Conservation (phyloP, 2,329 filamentous ascomycete species). For the Lachnellula subtilissima region DNA sequence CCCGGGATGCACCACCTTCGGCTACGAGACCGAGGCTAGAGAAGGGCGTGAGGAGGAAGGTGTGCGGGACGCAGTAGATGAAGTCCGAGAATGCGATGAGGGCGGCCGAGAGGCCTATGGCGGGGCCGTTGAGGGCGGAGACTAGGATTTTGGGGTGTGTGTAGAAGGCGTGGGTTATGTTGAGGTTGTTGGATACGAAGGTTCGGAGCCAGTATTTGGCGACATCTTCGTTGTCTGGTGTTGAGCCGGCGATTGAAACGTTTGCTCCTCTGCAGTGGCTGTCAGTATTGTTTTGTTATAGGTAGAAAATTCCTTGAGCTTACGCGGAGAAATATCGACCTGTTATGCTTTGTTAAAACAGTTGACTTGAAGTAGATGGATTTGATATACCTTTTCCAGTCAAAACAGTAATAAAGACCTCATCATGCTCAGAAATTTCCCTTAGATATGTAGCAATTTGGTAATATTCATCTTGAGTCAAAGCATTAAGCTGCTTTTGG, state of each 20-base stretch:
- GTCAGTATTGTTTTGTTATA: slow-evolving; percentile 6
- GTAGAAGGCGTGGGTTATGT: slow-evolving; percentile 86
- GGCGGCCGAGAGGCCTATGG: slow-evolving; percentile 81
- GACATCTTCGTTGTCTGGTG: slow-evolving; percentile 36
- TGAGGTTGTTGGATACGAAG: slow-evolving; percentile 83
- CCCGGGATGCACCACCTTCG: slow-evolving; percentile 76
- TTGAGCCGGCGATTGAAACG: slow-evolving; percentile 52
- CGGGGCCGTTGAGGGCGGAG: slow-evolving; percentile 86
- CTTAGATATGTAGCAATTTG: slow-evolving; percentile 67
- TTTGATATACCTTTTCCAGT: slow-evolving; percentile 63
- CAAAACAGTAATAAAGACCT: slow-evolving; percentile 79
- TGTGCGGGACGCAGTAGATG: slow-evolving; percentile 75
- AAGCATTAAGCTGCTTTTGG: slow-evolving; percentile 80
- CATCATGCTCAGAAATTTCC: slow-evolving; percentile 71
- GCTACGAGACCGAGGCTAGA: slow-evolving; percentile 83
- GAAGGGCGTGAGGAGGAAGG: slow-evolving; percentile 89
- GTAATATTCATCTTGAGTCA: slow-evolving; percentile 70
- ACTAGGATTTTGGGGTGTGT: slow-evolving; percentile 91
- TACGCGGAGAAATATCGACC: slow-evolving; percentile 81
- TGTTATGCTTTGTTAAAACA: slow-evolving; percentile 8
- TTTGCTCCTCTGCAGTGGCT: slow-evolving; percentile 64
- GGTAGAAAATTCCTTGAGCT: slow-evolving; percentile 26
- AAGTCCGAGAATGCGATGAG: slow-evolving; percentile 83
- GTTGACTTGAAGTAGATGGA: slow-evolving; percentile 35
- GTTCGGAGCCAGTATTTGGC: slow-evolving; percentile 56